phyloP scores from a whole-genome alignment of 2,329 filamentous ascomycete genomes.

The Beauveria rudraprayagi region DNA sequence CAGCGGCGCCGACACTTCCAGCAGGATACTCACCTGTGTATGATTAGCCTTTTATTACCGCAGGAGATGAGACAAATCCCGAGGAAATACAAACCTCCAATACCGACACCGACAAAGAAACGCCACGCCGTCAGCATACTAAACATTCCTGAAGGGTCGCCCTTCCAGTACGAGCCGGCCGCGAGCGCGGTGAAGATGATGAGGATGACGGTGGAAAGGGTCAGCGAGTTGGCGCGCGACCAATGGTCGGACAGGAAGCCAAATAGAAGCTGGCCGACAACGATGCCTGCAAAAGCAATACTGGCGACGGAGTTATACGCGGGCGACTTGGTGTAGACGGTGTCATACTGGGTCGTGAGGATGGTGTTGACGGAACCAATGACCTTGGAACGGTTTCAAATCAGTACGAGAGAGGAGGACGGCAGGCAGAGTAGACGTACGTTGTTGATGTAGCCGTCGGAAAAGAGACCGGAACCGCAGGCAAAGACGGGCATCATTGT shows the following conservation, averaged over 20 bases:
- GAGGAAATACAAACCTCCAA: slow-evolving; percentile 46
- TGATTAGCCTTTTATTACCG: too few relatives aligned
- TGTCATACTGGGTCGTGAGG: slow-evolving; percentile 58
- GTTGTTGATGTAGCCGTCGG: slow-evolving; percentile 86
- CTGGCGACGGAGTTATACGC: slow-evolving; percentile 60
- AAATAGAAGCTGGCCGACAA: slow-evolving; percentile 73
- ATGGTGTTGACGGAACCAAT: slow-evolving; percentile 84
- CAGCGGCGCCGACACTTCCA: slow-evolving; percentile 75
- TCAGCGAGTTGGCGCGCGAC: slow-evolving; percentile 74
- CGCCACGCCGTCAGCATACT: slow-evolving; percentile 71
- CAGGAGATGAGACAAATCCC: too few relatives aligned
- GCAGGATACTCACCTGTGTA: slow-evolving; percentile 62
- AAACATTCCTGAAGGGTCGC: slow-evolving; percentile 62
- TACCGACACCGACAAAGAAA: slow-evolving; percentile 73
- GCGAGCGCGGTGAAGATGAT: slow-evolving; percentile 77
- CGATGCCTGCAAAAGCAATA: slow-evolving; percentile 81
- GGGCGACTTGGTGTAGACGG: slow-evolving; percentile 58
- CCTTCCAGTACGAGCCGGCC: slow-evolving; percentile 68
- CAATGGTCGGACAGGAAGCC: slow-evolving; percentile 76
- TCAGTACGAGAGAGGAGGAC: neutral
- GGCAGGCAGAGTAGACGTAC: slow-evolving; percentile 32
- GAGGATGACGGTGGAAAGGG: slow-evolving; percentile 74
- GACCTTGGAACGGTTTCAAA: slow-evolving; percentile 42
- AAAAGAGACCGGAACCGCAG: slow-evolving; percentile 83
- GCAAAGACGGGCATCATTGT: slow-evolving; percentile 62